These are phyloP conservation scores for Pleurotus tuoliensis DNA, from an alignment of 768 basidiomycete genomes.

Conservation along the genomic window DNA sequence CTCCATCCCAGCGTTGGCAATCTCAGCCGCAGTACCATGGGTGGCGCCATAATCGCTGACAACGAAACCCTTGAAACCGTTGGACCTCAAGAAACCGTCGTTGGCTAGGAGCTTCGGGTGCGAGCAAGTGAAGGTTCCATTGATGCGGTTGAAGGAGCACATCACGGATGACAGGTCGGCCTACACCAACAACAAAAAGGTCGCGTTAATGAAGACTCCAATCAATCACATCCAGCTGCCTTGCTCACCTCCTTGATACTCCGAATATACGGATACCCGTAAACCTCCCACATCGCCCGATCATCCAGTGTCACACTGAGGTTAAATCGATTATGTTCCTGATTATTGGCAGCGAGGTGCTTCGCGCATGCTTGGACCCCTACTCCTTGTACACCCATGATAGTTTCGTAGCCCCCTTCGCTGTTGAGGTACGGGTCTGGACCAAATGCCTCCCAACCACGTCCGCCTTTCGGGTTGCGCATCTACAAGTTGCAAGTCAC, in stretches of 20 bases:
- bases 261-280: conserved; percentile 17
- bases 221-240: neutral
- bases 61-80: conserved; percentile 14
- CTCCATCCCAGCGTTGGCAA: conserved; percentile 17
- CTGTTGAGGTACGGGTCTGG: conserved; percentile 49
- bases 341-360: conserved; percentile 3
- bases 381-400: conserved; percentile 44
- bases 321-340: conserved; percentile 13
- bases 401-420: conserved; percentile 50
- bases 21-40: conserved; percentile 14
- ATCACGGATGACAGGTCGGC: conserved; percentile 32
- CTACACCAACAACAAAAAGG: neutral
- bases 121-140: conserved; percentile 42
- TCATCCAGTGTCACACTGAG: conserved; percentile 26
- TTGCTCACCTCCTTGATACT: conserved; percentile 10
- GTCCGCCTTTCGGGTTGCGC: neutral
- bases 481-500: neutral
- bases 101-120: conserved; percentile 28
- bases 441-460: conserved; percentile 30
- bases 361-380: conserved; percentile 39
- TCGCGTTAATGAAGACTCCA: neutral
- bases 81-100: conserved; percentile 9
- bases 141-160: conserved; percentile 29
- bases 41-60: conserved; percentile 17
- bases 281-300: conserved; percentile 30